Percentiles rank a stretch among this genome's conserved stretches.
Conservation (phyloP, 805 yeast genomes). For the Danielia oregonensis region DNA sequence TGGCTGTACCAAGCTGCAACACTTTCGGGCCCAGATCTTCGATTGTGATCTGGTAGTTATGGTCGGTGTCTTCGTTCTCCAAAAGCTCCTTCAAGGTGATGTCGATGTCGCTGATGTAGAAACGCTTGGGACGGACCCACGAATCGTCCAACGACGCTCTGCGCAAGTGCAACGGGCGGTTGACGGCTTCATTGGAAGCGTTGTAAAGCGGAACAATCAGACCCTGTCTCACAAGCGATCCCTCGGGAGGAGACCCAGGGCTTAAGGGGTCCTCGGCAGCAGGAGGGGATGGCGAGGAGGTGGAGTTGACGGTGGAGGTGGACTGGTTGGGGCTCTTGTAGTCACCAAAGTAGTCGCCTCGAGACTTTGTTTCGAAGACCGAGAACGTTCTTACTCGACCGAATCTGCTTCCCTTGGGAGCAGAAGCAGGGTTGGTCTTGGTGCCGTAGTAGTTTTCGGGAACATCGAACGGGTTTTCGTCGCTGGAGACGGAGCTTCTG, state of each 20-base stretch:
- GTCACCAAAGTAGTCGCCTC: not conserved
- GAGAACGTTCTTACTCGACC: conserved; percentile 60
- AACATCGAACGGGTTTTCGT: conserved; percentile 65
- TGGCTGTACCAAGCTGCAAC: conserved; percentile 75
- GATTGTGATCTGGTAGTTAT: conserved; percentile 77
- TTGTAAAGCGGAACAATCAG: conserved; percentile 30
- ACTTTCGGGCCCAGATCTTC: conserved; percentile 85
- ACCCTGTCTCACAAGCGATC: conserved; percentile 13
- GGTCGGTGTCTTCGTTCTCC: conserved; percentile 79
- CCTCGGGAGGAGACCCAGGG: not conserved
- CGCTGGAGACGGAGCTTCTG: conserved; percentile 13
- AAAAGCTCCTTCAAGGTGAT: conserved; percentile 65
- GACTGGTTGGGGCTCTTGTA: conserved; percentile 1
- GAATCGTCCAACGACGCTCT: conserved; percentile 32
- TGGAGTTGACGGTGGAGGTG: not conserved
- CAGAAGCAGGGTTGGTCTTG: conserved; percentile 49
- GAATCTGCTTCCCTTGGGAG: conserved; percentile 34
- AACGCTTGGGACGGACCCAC: conserved; percentile 39
- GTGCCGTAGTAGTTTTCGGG: conserved; percentile 73
- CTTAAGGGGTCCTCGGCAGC: conserved; percentile 1
- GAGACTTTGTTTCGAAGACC: conserved; percentile 23
- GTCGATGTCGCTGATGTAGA: conserved; percentile 73
- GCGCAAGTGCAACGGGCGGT: conserved; percentile 15
- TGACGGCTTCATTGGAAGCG: conserved; percentile 5
- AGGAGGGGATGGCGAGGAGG: not conserved